phyloP scores from a whole-genome alignment of 805 yeast species.

The Sugiyamaella floridensis region DNA sequence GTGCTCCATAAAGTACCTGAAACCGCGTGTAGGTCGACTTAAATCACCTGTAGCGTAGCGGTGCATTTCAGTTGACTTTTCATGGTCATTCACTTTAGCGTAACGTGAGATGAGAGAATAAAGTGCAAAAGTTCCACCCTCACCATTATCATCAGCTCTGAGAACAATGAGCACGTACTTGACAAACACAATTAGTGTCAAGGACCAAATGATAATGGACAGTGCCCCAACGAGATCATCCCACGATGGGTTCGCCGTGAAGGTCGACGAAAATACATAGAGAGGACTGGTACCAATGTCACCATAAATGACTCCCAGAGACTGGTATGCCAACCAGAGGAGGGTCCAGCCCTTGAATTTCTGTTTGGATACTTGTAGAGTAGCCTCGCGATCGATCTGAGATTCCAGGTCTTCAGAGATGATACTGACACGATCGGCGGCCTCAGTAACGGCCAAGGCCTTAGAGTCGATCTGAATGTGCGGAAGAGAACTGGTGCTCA shows the following conservation, averaged over 20 bases:
- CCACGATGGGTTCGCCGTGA: constrained; percentile 31
- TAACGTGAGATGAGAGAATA: constrained; percentile 50
- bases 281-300: constrained; percentile 59
- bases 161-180: constrained; percentile 48
- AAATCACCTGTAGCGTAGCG: constrained; percentile 7
- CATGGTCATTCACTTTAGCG: constrained; percentile 26
- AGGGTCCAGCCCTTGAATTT: constrained; percentile 5
- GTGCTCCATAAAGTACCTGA: constrained; percentile 19
- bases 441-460: background rate
- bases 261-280: constrained; percentile 40
- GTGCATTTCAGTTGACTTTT: constrained; percentile 2
- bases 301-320: constrained; percentile 58
- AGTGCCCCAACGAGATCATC: constrained; percentile 44
- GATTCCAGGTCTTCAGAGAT: background rate
- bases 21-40: constrained; percentile 5
- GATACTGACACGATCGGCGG: no score
- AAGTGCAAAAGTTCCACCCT: constrained; percentile 61
- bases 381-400: background rate
- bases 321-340: constrained; percentile 33
- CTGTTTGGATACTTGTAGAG: background rate
- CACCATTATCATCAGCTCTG: constrained; percentile 51
- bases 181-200: constrained; percentile 45
- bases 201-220: constrained; percentile 49
- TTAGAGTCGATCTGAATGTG: background rate
- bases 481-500: no score